phyloP scores from a whole-genome alignment of 768 basidiomycete species.

The Pisolithus sp. region DNA sequence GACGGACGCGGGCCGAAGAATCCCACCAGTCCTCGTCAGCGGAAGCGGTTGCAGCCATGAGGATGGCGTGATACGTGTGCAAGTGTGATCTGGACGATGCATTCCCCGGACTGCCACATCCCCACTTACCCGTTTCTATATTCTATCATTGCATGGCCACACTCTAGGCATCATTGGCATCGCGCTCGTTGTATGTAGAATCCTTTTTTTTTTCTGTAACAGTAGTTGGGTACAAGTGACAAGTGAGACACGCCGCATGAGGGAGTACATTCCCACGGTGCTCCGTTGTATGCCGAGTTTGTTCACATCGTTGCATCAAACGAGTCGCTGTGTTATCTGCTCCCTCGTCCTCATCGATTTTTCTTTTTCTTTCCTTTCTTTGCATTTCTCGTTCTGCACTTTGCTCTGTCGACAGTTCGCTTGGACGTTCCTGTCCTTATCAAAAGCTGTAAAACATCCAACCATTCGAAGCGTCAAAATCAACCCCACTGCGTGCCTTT shows the following conservation, averaged over 20 bases:
- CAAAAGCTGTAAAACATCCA: conserved; percentile 1
- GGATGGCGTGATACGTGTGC: not conserved
- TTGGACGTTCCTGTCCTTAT: not conserved
- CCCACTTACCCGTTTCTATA: not conserved
- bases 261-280: conserved; percentile 22
- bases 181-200: not conserved
- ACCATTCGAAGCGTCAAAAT: not conserved
- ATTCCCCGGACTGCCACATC: not conserved
- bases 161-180: not conserved
- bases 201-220: too few relatives aligned
- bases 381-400: conserved; percentile 15
- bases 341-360: conserved; percentile 29
- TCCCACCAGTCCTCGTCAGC: not conserved
- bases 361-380: conserved; percentile 11
- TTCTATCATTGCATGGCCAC: too few relatives aligned
- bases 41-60: not conserved
- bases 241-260: not conserved
- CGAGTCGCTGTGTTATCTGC: conserved; percentile 23
- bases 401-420: not conserved
- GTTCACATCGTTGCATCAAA: conserved; percentile 24
- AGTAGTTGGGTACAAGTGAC: not conserved
- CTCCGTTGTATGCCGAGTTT: conserved; percentile 23
- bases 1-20: conserved; percentile 12
- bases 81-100: not conserved
- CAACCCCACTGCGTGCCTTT: conserved; percentile 10